A percentile compares a stretch with the other conserved stretches of the same genome.
These are phyloP conservation scores for Triangularia setosa DNA, from an alignment of 2,329 filamentous ascomycete genomes.

Conservation along the genomic window DNA sequence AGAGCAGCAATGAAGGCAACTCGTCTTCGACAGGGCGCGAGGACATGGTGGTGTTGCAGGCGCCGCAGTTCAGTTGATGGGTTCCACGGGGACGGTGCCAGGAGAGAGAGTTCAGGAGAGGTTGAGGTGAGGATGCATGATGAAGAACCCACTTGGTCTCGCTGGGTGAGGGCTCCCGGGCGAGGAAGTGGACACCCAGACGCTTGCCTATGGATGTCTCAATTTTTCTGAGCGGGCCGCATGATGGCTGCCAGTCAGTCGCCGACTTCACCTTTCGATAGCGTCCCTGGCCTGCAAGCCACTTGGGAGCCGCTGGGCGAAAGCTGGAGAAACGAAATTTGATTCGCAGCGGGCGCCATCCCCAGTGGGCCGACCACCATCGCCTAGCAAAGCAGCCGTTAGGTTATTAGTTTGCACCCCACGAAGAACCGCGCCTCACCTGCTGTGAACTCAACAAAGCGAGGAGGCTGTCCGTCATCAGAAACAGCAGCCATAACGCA, in stretches of 20 bases:
- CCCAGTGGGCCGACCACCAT: not conserved
- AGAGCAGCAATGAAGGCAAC: not conserved
- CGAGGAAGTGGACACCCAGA: not conserved
- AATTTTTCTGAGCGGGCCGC: not conserved
- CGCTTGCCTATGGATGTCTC: not conserved
- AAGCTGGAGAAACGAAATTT: not conserved
- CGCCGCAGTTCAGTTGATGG: not conserved
- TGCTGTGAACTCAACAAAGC: too few relatives aligned
- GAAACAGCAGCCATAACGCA: not conserved
- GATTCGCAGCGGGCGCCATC: not conserved
- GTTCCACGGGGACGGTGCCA: not conserved
- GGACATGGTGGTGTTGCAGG: not conserved
- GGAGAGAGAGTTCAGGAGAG: not conserved
- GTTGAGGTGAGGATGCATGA: not conserved
- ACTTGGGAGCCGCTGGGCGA: not conserved
- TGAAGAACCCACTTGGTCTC: not conserved
- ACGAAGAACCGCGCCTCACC: too few relatives aligned
- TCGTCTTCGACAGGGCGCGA: not conserved
- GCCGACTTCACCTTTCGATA: not conserved
- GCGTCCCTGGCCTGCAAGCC: not conserved
- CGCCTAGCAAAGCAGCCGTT: not conserved
- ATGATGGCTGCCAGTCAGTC: not conserved
- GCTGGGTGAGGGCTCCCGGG: not conserved
- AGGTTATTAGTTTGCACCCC: not conserved
- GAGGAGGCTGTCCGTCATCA: not conserved